Evolutionary conservation across 1,284 basidiomycete species (phyloP), one percentile per base, ranked within the genome.

Genomic region (Gomphus bonarii): DNA sequence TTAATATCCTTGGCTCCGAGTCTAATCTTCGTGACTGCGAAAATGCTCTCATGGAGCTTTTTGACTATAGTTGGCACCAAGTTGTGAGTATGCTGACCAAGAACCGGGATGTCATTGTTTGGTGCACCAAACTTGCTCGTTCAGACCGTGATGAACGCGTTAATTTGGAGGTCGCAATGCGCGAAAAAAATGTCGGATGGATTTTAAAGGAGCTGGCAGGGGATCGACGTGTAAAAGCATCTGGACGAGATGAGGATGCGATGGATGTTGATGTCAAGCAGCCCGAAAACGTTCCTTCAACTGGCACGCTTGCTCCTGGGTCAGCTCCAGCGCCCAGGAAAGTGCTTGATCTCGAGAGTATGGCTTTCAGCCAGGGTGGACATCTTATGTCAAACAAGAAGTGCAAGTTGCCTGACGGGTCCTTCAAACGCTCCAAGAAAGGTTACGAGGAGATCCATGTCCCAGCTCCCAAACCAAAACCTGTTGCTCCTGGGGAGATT

Each of bases 371-470:
- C 52, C 94, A 98, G 66, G 97, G 95, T 25, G 93, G 91, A 0
- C 95, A 97, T 63, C 75, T 98, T 61, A 99, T 98, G 91, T 92
- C 93, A 20, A 97, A 97, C 73, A 97, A 98, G 72, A 98, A 97
- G 73, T 93, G 91, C 72, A 97, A 95, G 66, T 84, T 99, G 5
- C 97, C 95, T 0, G 92, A 97, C 52, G 97, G 95, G 4, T 97
- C 93, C 31, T 95, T 98, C 81, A 99, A 99, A 74, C 87, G 95
- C 33, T 84, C 90, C 31, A 87, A 90, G 71, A 98, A 98, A 70
- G 95, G 95, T 0, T 99, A 93, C 70, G 97, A 99, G 70, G 97
- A 99, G 71, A 97, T 99, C 52, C 95, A 98, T 65, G 91, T 99
- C 1, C 95, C 95, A 1, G 88, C 92, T 2, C 95, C 95, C 3